A percentile compares a stretch with the other conserved stretches of the same genome.
These are phyloP conservation scores for Eucalyptus camaldulensis DNA, from an alignment of 345 rosid species.

Conservation along the genomic window DNA sequence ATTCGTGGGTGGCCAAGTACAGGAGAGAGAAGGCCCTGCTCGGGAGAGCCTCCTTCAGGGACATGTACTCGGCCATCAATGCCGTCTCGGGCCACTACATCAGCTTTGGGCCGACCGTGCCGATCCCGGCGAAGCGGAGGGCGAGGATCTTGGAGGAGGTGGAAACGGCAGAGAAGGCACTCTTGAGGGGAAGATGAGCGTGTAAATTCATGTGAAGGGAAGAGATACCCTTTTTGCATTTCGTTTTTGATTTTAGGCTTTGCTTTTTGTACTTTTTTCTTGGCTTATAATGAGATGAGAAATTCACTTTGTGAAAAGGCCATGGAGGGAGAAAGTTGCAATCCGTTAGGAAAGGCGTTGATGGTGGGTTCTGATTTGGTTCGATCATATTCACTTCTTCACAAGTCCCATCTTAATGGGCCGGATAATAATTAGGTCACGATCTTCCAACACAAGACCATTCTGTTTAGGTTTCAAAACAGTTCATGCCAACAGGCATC, in stretches of 20 bases:
- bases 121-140: slow-evolving; percentile 72
- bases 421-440: neutral
- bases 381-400: neutral
- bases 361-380: neutral
- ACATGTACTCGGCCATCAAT: slow-evolving; percentile 84
- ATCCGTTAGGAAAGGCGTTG: neutral
- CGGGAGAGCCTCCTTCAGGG: slow-evolving; percentile 69
- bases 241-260: neutral
- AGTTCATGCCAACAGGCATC: neutral
- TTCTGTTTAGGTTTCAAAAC: neutral
- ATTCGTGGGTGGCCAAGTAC: slow-evolving; percentile 94
- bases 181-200: slow-evolving; percentile 51
- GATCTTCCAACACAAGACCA: neutral
- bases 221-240: neutral
- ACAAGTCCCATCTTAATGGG: neutral
- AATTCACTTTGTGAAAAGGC: neutral
- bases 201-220: neutral
- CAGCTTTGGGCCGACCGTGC: slow-evolving; percentile 92
- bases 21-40: slow-evolving; percentile 79
- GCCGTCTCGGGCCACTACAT: slow-evolving; percentile 89
- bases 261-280: neutral
- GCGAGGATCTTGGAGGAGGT: slow-evolving; percentile 87
- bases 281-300: neutral
- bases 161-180: slow-evolving; percentile 88
- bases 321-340: neutral